Evolutionary conservation across 2,329 filamentous ascomycete species (phyloP).

Genomic region (Magnaporthiopsis incrustans): DNA sequence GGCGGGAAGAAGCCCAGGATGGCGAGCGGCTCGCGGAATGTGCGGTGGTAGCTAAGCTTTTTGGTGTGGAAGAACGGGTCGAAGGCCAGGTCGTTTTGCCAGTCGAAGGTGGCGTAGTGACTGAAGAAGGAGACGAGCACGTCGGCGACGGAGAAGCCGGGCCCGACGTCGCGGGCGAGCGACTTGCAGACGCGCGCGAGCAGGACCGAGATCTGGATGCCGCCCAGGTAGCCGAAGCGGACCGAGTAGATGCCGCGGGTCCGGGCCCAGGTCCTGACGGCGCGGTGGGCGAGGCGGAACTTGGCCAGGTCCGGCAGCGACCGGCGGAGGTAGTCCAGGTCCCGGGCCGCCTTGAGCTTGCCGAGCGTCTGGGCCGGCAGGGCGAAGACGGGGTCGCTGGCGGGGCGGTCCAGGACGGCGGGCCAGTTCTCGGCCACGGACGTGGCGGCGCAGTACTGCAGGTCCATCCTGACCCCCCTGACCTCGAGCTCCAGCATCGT

Average conservation of each 20-base stretch:
- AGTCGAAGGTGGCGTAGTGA: slow-evolving; percentile 55
- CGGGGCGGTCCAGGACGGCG: slow-evolving; percentile 35
- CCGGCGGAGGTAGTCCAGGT: slow-evolving; percentile 50
- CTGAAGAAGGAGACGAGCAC: slow-evolving; percentile 53
- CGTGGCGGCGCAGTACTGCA: slow-evolving; percentile 58
- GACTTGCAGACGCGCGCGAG: slow-evolving; percentile 53
- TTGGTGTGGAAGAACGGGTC: slow-evolving; percentile 51
- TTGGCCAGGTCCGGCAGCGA: slow-evolving; percentile 50
- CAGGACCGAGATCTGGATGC: slow-evolving; percentile 56
- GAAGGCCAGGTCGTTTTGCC: slow-evolving; percentile 44
- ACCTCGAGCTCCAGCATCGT: slow-evolving; percentile 58
- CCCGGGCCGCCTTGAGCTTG: slow-evolving; percentile 57
- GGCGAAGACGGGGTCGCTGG: slow-evolving; percentile 44
- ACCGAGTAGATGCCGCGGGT: slow-evolving; percentile 55
- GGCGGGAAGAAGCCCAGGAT: slow-evolving; percentile 56
- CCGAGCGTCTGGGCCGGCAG: slow-evolving; percentile 47
- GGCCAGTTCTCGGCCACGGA: slow-evolving; percentile 47
- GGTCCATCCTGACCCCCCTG: slow-evolving; percentile 48
- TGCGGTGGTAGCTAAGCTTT: slow-evolving; percentile 43
- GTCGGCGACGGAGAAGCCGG: slow-evolving; percentile 32
- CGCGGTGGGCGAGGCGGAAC: slow-evolving; percentile 51
- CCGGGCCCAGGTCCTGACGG: slow-evolving; percentile 55
- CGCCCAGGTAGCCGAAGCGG: slow-evolving; percentile 57
- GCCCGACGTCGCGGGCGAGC: slow-evolving; percentile 26
- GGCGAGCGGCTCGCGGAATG: slow-evolving; percentile 51